Conservation (phyloP, 805 yeast genomes). For the Kockiozyma suomiensis region DNA sequence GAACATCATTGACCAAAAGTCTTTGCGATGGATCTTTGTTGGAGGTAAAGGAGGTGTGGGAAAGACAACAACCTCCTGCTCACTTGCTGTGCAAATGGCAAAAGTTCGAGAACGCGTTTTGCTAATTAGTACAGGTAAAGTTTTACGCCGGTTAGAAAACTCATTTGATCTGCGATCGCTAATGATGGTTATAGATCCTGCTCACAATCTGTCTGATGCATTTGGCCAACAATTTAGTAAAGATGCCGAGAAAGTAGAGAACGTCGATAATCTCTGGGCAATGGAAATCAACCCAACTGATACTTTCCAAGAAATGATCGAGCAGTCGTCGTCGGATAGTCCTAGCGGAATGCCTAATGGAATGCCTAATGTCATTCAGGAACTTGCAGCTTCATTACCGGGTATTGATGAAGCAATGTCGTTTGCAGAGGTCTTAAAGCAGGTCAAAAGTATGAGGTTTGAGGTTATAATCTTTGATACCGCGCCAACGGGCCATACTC, state of each 20-base stretch:
- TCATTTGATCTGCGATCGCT: not conserved
- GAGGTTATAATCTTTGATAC: conserved; percentile 95
- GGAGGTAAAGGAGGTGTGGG: conserved; percentile 99
- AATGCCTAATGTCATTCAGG: conserved; percentile 71
- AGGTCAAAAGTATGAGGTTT: conserved; percentile 76
- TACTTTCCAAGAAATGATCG: conserved; percentile 86
- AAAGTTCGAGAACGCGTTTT: conserved; percentile 78
- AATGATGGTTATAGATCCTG: conserved; percentile 84
- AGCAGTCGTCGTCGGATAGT: conserved; percentile 47
- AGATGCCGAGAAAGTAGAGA: conserved; percentile 92
- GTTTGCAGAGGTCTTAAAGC: conserved; percentile 97
- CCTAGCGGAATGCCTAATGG: conserved; percentile 50
- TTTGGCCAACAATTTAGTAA: conserved; percentile 98
- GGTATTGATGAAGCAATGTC: conserved; percentile 98
- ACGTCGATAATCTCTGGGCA: conserved; percentile 83
- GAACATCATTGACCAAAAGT: conserved; percentile 46
- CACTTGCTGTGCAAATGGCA: conserved; percentile 93
- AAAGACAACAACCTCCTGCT: conserved; percentile 95
- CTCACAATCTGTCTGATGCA: conserved; percentile 96
- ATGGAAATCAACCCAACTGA: conserved; percentile 99
- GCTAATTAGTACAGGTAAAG: conserved; percentile 52
- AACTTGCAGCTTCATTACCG: conserved; percentile 91
- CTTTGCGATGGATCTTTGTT: conserved; percentile 93
- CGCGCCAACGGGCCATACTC: conserved; percentile 99
- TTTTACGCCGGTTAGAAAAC: not conserved